phyloP scores from a whole-genome alignment of 495 filamentous ascomycete genomes.

The Lentithecium fluviatile region DNA sequence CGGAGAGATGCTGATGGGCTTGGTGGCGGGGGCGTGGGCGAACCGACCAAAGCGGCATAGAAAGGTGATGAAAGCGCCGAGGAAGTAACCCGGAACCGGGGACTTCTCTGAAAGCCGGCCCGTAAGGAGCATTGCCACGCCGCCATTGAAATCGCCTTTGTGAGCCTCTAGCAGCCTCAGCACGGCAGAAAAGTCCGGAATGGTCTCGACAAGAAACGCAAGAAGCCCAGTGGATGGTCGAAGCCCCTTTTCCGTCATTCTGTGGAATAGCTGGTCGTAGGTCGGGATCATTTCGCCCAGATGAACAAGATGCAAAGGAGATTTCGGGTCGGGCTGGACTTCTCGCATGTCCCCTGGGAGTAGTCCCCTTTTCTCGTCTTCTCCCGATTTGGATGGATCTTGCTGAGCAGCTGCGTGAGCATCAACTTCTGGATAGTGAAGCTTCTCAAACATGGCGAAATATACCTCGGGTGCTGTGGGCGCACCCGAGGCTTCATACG shows the following conservation, averaged over 20 bases:
- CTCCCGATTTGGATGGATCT: not conserved
- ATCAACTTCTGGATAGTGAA: slow-evolving; percentile 46
- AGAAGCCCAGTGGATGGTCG: slow-evolving; percentile 48
- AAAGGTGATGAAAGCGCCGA: slow-evolving; percentile 53
- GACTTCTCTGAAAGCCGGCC: slow-evolving; percentile 25
- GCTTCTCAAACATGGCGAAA: slow-evolving; percentile 61
- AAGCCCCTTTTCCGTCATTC: slow-evolving; percentile 54
- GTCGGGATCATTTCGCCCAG: slow-evolving; percentile 56
- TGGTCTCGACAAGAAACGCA: slow-evolving; percentile 50
- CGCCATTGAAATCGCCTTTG: slow-evolving; percentile 41
- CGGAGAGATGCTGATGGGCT: not conserved
- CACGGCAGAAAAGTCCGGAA: slow-evolving; percentile 44
- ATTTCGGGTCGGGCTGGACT: slow-evolving; percentile 55
- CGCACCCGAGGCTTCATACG: slow-evolving; percentile 46
- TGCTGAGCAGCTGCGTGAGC: not conserved
- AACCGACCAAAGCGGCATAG: slow-evolving; percentile 47
- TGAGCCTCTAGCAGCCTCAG: slow-evolving; percentile 48
- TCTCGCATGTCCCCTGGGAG: slow-evolving; percentile 64
- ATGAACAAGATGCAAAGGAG: slow-evolving; percentile 59
- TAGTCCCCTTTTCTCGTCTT: slow-evolving; percentile 21
- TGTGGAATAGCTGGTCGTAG: slow-evolving; percentile 52
- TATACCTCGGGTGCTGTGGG: slow-evolving; percentile 46
- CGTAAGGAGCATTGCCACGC: slow-evolving; percentile 28
- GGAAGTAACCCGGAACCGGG: slow-evolving; percentile 45
- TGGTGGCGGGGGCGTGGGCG: slow-evolving; percentile 24